These are phyloP conservation scores for Echinochloa phyllopogon DNA, from an alignment of 176 grass and related monocot genomes.

Conservation along the genomic window DNA sequence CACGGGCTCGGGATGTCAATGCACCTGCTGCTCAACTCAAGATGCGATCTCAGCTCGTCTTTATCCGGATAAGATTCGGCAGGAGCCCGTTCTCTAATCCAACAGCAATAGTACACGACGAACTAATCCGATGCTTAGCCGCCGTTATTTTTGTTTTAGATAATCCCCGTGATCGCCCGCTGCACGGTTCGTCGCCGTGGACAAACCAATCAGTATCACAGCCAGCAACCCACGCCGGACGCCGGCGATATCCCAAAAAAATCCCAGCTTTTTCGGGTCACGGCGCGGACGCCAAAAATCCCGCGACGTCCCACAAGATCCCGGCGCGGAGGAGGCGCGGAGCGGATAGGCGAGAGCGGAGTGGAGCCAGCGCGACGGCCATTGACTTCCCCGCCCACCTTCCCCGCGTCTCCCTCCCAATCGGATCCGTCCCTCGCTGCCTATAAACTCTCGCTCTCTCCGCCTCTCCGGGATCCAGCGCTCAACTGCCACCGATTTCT, in stretches of 20 bases:
- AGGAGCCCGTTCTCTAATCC: neutral
- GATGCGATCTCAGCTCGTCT: neutral
- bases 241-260: neutral
- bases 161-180: neutral
- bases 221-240: neutral
- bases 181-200: neutral
- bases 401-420: conserved; percentile 22
- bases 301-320: neutral
- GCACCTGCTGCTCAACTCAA: neutral
- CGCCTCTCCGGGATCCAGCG: conserved; percentile 9
- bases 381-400: conserved; percentile 51
- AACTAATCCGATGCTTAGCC: conserved; percentile 2
- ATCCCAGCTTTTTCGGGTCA: neutral
- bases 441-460: conserved; percentile 28
- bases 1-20: conserved; percentile 6
- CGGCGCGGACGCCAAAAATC: conserved; percentile 2
- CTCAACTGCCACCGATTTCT: conserved; percentile 32
- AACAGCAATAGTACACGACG: neutral
- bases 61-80: conserved; percentile 4
- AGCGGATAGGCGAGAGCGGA: conserved; percentile 4
- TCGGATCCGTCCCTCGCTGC: conserved; percentile 38
- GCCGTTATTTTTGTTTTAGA: neutral
- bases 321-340: neutral
- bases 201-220: neutral
- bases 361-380: neutral